A percentile compares a stretch with the other conserved stretches of the same genome.
Evolutionary conservation across 78 protist species (phyloP).

Genomic region (Acrasis kona): DNA sequence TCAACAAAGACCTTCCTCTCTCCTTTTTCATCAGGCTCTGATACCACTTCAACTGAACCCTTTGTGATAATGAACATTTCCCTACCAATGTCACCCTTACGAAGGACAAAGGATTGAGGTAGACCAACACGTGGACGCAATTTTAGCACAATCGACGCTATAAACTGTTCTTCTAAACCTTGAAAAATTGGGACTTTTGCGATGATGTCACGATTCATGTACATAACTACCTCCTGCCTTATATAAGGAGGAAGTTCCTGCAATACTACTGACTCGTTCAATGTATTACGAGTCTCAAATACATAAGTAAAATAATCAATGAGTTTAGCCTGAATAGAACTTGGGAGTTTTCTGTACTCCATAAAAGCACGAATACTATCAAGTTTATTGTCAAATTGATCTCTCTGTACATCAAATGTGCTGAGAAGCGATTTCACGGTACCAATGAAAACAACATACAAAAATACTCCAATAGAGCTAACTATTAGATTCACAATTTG

Average conservation of each 20-base stretch:
- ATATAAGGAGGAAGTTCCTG: constrained; percentile 10
- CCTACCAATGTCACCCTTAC: constrained; percentile 17
- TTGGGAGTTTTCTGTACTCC: constrained; percentile 6
- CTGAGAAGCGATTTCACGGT: too few species aligned
- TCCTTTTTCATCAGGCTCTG: not conserved
- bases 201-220: constrained; percentile 1
- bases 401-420: too few species aligned
- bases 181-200: constrained; percentile 17
- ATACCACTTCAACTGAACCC: constrained; percentile 15
- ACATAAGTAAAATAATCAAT: constrained; percentile 4
- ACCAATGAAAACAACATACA: too few species aligned
- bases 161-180: not conserved
- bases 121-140: not conserved
- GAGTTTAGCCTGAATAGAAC: constrained; percentile 2
- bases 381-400: too few species aligned
- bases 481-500: too few species aligned
- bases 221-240: not conserved
- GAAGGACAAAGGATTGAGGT: constrained; percentile 3
- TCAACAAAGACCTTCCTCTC: not conserved
- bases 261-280: not conserved
- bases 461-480: too few species aligned
- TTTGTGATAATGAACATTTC: constrained; percentile 22
- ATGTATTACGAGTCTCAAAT: constrained; percentile 3
- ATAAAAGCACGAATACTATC: constrained; percentile 4
- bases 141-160: not conserved